These are phyloP conservation scores for Cylindrodendrum hubeiense DNA, from an alignment of 2,329 filamentous ascomycete genomes.

Conservation along the genomic window DNA sequence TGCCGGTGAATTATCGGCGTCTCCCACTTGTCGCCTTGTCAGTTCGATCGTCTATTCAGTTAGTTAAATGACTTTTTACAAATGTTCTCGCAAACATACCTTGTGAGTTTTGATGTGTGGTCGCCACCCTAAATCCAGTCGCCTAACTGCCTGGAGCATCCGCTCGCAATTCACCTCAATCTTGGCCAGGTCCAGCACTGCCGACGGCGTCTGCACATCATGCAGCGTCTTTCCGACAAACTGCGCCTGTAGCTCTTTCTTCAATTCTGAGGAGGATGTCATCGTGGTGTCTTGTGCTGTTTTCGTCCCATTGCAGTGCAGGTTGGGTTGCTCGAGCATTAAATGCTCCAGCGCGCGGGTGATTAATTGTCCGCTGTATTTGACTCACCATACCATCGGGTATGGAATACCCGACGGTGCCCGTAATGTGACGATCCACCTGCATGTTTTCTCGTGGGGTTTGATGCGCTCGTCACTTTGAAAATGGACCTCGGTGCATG, in stretches of 20 bases:
- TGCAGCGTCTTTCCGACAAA: constrained; percentile 71
- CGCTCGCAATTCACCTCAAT: constrained; percentile 74
- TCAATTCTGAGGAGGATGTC: neutral
- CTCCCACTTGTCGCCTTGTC: constrained; percentile 75
- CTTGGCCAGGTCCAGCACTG: constrained; percentile 74
- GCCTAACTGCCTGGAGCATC: constrained; percentile 74
- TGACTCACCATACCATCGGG: neutral
- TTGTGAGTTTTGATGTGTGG: constrained; percentile 87
- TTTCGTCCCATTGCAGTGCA: neutral
- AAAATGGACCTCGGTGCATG: neutral
- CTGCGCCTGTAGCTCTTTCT: constrained; percentile 18
- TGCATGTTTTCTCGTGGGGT: neutral
- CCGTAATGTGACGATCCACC: neutral
- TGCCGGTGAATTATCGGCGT: constrained; percentile 55
- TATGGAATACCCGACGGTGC: neutral
- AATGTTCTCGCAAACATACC: constrained; percentile 52
- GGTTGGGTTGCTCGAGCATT: neutral
- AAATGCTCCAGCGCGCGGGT: neutral
- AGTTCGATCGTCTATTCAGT: constrained; percentile 68
- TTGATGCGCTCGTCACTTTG: neutral
- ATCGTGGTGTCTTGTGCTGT: neutral
- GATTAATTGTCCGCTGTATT: neutral
- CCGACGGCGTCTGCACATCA: constrained; percentile 73
- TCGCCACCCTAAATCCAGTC: constrained; percentile 73
- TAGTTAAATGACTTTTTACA: neutral